These are phyloP conservation scores for Metschnikowia koreensis DNA, from an alignment of 805 yeast species.

Conservation along the genomic window DNA sequence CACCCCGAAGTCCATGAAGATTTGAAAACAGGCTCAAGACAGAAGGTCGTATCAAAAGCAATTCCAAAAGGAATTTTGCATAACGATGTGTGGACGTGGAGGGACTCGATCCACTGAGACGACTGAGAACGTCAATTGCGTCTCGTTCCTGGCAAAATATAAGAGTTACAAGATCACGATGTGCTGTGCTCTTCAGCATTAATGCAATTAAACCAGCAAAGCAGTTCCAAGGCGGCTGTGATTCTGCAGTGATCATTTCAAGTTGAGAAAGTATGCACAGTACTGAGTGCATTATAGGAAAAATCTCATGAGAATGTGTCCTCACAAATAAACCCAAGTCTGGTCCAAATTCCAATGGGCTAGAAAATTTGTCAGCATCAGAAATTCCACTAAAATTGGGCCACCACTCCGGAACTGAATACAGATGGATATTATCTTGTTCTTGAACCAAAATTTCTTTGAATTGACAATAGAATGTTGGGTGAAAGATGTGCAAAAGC, in stretches of 20 bases:
- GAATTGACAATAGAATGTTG: conserved; percentile 4
- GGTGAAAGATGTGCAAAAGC: conserved; percentile 10
- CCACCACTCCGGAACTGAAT: conserved; percentile 15
- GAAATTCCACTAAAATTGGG: neutral
- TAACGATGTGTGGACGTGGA: conserved; percentile 7
- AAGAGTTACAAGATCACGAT: conserved; percentile 11
- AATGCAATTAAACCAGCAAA: conserved; percentile 5
- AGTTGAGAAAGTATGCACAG: neutral
- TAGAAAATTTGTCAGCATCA: neutral
- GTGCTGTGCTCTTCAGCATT: conserved; percentile 11
- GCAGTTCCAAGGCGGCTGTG: conserved; percentile 9
- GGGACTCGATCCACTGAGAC: conserved; percentile 8
- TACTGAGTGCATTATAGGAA: neutral
- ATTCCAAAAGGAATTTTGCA: conserved; percentile 9
- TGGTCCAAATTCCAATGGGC: conserved; percentile 11
- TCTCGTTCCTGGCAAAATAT: conserved; percentile 11
- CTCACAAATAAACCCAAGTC: conserved; percentile 2
- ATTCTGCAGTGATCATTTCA: neutral
- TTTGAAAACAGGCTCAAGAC: conserved; percentile 5
- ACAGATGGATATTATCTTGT: neutral
- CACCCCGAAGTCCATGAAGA: conserved; percentile 11
- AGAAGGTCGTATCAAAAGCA: conserved; percentile 8
- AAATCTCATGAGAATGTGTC: neutral
- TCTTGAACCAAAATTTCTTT: neutral
- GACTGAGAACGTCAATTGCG: conserved; percentile 9